Base-by-base conservation (phyloP, 148 eudicot genomes). In the Fagopyrum tataricum region DNA sequence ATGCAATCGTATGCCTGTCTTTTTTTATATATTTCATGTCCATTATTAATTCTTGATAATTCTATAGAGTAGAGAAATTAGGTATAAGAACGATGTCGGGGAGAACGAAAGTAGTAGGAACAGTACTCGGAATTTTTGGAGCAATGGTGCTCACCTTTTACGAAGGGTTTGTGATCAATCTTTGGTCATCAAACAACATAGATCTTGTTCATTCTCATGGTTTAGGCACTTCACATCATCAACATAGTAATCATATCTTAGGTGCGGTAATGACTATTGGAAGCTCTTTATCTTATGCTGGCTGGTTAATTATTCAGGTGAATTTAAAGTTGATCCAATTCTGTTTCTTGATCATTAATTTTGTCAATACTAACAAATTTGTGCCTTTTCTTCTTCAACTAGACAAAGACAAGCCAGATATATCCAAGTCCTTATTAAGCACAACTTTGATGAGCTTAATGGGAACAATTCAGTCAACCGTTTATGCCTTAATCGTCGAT, bases 81-180 rank as follows among this genome's bases (percentile, higher is more conserved):
- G 84, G 74, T 18, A 62, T 80, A 70, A 73, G 79, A 67, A 75
- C 82, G 43, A 21, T 53, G 6, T 53, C 91, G 39, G 91, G 97
- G 1, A 86, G 82, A 80, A 89, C 93, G 17, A 91, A 91, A 71
- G 79, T 87, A 37, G 12, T 72, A 13, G 94, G 97, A 40, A 91
- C 97, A 8, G 12, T 84, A 12, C 31, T 86, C 13, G 85, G 90
- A 26, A 84, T 91, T 2, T 76, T 78, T 46, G 97, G 97, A 48
- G 93, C 97, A 44, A 91, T 87, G 93, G 31, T 91, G 3, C 85
- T 89, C 40, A 87, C 91, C 7, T 82, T 89, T 69, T 89, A 81
- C 78, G 86, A 92, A 71, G 97, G 97, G 0, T 48, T 73, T 3
- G 81, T 76, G n/a, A 79, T 92, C 41, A 73, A 89, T 18, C 7